Conservation (phyloP, 768 basidiomycete species). For the Kwoniella bestiolae region DNA sequence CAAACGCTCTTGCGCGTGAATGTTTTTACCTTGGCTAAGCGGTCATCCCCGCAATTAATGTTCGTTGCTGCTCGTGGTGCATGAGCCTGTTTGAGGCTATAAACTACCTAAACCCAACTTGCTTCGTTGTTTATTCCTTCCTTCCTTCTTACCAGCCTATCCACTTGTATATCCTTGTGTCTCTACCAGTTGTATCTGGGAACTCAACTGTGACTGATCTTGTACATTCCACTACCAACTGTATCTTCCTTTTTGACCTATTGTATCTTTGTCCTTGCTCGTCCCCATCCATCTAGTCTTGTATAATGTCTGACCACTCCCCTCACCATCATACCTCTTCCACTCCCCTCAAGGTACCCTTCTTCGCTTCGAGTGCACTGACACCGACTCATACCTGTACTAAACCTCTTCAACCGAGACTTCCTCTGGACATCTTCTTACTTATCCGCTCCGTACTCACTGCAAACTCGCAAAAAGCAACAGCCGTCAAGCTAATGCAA, state of each 20-base stretch:
- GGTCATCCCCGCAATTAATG: not conserved
- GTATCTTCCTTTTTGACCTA: no score
- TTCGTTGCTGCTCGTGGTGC: not conserved
- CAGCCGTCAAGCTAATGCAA: conserved; percentile 5
- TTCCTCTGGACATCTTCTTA: conserved; percentile 5
- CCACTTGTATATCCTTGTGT: no score
- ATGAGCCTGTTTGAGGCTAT: no score
- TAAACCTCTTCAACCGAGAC: not conserved
- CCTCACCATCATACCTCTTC: not conserved
- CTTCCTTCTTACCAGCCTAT: no score
- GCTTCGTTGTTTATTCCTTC: no score
- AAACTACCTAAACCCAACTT: no score
- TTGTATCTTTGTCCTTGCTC: not conserved
- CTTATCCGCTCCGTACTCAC: not conserved
- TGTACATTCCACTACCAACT: no score
- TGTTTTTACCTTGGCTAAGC: not conserved
- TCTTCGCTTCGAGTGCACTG: not conserved
- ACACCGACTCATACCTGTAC: not conserved
- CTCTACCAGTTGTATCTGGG: no score
- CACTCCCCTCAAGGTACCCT: not conserved
- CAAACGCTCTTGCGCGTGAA: not conserved
- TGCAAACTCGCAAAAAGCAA: conserved; percentile 4
- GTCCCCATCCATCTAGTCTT: no score
- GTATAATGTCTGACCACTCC: not conserved
- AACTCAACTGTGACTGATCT: no score